These are phyloP conservation scores for Diaporthe australafricana DNA, from an alignment of 2,329 filamentous ascomycete species.

Conservation along the genomic window DNA sequence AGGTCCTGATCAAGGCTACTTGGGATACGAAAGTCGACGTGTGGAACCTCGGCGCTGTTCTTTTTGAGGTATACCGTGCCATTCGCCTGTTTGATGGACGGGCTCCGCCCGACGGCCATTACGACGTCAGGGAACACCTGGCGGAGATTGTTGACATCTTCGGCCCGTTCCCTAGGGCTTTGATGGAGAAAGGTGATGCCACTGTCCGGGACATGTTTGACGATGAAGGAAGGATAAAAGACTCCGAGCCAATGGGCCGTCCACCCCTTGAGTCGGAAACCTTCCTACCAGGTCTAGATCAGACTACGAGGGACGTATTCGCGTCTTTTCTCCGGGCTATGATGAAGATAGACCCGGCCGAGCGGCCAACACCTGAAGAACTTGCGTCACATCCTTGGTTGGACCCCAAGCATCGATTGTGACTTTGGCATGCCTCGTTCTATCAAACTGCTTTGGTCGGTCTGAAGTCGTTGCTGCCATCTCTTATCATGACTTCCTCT, in stretches of 20 bases:
- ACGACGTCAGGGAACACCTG: constrained; percentile 17
- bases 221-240: constrained; percentile 3
- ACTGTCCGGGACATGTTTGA: constrained; percentile 1
- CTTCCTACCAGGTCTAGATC: constrained; percentile 8
- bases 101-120: not conserved
- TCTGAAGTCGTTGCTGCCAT: not conserved
- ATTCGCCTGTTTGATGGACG: constrained; percentile 12
- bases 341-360: not conserved
- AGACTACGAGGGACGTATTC: not conserved
- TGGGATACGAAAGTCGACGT: constrained; percentile 40
- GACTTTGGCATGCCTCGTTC: not conserved
- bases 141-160: constrained; percentile 13
- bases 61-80: constrained; percentile 35
- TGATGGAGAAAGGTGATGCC: constrained; percentile 15
- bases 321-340: constrained; percentile 1
- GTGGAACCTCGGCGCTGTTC: constrained; percentile 42
- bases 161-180: constrained; percentile 2
- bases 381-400: not conserved
- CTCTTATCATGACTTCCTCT: too few species aligned
- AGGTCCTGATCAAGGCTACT: constrained; percentile 41
- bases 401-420: not conserved
- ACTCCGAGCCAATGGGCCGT: not conserved
- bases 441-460: not conserved
- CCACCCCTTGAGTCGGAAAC: constrained; percentile 7
- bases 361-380: not conserved